Percentiles rank a stretch among this genome's conserved stretches.
phyloP scores from a whole-genome alignment of 495 filamentous ascomycete genomes.

The Echria macrotheca region DNA sequence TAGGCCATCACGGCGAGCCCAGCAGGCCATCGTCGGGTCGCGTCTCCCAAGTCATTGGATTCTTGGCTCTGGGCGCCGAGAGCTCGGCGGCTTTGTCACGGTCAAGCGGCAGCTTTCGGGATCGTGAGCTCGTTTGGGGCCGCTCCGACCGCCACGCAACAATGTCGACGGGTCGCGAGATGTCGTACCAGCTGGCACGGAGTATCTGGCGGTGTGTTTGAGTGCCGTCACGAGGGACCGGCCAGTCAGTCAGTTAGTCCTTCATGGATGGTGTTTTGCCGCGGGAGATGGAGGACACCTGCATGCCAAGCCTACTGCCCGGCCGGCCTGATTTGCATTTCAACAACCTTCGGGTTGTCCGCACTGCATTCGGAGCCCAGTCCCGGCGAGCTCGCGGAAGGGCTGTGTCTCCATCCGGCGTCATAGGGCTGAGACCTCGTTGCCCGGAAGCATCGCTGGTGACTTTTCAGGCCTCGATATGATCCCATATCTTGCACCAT shows the following conservation, averaged over 20 bases:
- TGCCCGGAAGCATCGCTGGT: too few relatives aligned
- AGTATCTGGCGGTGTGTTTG: slow-evolving; percentile 2
- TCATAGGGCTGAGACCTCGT: too few relatives aligned
- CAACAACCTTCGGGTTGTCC: slow-evolving; percentile 8
- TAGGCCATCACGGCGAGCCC: slow-evolving; percentile 5
- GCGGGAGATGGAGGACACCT: slow-evolving; percentile 6
- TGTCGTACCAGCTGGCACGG: too few relatives aligned
- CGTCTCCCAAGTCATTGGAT: too few relatives aligned
- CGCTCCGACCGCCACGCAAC: slow-evolving; percentile 1
- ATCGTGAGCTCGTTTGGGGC: slow-evolving; percentile 3
- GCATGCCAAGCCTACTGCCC: slow-evolving; percentile 9
- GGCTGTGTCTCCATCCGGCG: too few relatives aligned
- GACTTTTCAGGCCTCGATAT: too few relatives aligned
- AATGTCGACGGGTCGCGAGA: slow-evolving; percentile 1
- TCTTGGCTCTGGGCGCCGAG: too few relatives aligned
- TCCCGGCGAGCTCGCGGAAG: too few relatives aligned
- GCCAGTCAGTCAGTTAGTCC: too few relatives aligned
- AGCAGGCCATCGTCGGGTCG: too few relatives aligned
- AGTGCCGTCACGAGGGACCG: not conserved
- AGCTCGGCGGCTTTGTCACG: not conserved
- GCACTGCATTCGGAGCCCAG: slow-evolving; percentile 1
- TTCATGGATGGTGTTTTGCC: too few relatives aligned
- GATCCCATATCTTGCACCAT: too few relatives aligned
- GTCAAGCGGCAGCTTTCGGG: not conserved
- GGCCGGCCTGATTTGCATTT: slow-evolving; percentile 6